Evolutionary conservation across 768 basidiomycete genomes (phyloP), one percentile per base, ranked within the genome.

Genomic region (Hygrophorus russula): DNA sequence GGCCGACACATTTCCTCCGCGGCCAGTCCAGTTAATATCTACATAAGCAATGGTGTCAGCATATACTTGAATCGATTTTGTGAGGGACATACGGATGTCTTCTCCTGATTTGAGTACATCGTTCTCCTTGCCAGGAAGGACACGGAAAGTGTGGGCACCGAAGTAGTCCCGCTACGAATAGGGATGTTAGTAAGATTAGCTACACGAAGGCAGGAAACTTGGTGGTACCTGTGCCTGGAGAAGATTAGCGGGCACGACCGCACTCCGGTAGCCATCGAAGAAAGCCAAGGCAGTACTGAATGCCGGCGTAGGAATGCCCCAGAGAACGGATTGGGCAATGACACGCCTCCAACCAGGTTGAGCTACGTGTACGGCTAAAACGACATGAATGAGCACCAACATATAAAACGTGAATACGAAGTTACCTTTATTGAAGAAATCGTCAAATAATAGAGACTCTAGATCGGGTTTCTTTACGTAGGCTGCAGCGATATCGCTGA

Each of bases 1-100:
- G 31, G 92, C 84, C 43, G 94, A 90, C 45, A 94, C 91, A 53
- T 82, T 90, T 51, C 94, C 94, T 40, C 94, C 94, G 52, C 90
- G 89, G 36, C 94, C 94, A 53, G 93, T 98, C 94, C 94, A 98
- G 74, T 96, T 97, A 69, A 94, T 73, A 69, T 99, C 94, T 86
- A 49, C 13, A 20, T 32, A 10, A 20, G 48, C 31, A 40, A 39
- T 47, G 43, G n/a, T 31, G 41, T 44, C 19, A 44, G 12, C 8
- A 36, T 48, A 42, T 24, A 44, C 19, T 11, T 19, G 17, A 8
- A 8, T 11, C 36, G 9, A 20, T 40, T 18, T 33, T 24, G n/a
- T 4, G 51, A 29, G 27, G 33, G 15, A 78, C 88, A 56, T 61
- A 90, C 87, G 88, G 61, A 97, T 91, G 60, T 94, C 88, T 65